phyloP scores from a whole-genome alignment of 2,329 filamentous ascomycete species.

The Fusarium liriodendri region DNA sequence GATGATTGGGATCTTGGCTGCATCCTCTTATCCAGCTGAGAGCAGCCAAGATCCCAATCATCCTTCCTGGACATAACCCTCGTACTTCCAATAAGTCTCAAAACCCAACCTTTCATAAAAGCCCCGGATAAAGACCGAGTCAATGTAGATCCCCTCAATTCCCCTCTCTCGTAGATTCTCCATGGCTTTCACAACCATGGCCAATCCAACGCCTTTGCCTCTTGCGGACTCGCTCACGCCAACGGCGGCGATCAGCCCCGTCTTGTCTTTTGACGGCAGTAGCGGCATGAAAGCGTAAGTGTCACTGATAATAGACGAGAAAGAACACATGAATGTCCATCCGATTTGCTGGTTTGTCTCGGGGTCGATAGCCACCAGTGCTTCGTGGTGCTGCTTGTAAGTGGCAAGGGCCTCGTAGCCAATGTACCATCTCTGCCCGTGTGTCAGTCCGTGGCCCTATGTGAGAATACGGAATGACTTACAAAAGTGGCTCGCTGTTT shows the following conservation, averaged over 20 bases:
- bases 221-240: conserved; percentile 34
- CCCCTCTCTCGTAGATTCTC: conserved; percentile 36
- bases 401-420: conserved; percentile 31
- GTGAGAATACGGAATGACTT: neutral
- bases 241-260: conserved; percentile 37
- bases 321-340: conserved; percentile 42
- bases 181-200: conserved; percentile 37
- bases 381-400: conserved; percentile 29
- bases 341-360: conserved; percentile 40
- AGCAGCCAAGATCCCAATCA: neutral
- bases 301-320: neutral
- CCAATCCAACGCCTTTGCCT: conserved; percentile 35
- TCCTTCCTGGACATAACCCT: neutral
- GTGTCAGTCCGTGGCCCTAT: neutral
- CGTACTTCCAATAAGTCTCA: conserved; percentile 33
- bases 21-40: neutral
- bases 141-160: conserved; percentile 32
- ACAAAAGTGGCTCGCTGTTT: conserved; percentile 38
- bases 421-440: conserved; percentile 23
- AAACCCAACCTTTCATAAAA: conserved; percentile 40
- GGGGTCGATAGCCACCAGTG: conserved; percentile 38
- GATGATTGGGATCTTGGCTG: too few relatives aligned
- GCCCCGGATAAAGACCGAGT: conserved; percentile 31
- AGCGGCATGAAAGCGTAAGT: conserved; percentile 31
- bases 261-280: conserved; percentile 31